Evolutionary conservation across 345 rosid species (phyloP).

Genomic region (Cardamine chenopodiifolia): DNA sequence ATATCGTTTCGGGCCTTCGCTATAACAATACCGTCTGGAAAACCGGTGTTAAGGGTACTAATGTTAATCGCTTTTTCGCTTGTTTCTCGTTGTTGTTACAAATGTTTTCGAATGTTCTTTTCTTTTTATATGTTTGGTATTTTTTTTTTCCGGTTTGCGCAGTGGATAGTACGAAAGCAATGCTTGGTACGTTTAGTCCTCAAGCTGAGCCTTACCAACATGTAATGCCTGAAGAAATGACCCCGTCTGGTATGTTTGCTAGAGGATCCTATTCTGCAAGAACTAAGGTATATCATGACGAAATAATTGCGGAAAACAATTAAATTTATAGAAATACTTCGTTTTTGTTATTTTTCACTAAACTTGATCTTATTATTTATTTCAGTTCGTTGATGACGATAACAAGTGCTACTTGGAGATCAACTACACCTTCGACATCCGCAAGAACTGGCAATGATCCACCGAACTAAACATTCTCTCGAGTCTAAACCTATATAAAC

Average conservation of each 20-base stretch:
- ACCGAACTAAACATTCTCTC: slow-evolving; percentile 3
- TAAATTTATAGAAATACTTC: too few relatives aligned
- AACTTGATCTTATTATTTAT: not conserved
- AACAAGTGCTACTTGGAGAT: slow-evolving; percentile 84
- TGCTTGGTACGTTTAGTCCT: slow-evolving; percentile 96
- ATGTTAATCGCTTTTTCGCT: not conserved
- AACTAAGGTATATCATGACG: slow-evolving; percentile 56
- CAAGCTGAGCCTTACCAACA: slow-evolving; percentile 80
- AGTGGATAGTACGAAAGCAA: slow-evolving; percentile 87
- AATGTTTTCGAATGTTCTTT: not conserved
- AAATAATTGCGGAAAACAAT: not conserved
- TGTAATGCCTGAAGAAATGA: slow-evolving; percentile 77
- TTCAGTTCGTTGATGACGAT: slow-evolving; percentile 85
- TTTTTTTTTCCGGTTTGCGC: not conserved
- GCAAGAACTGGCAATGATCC: slow-evolving; percentile 65
- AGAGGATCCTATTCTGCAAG: slow-evolving; percentile 86
- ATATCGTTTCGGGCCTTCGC: slow-evolving; percentile 85
- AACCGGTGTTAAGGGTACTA: slow-evolving; percentile 67
- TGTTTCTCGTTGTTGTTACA: not conserved
- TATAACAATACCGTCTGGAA: slow-evolving; percentile 93
- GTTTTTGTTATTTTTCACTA: not conserved
- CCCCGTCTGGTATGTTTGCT: slow-evolving; percentile 89
- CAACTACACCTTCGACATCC: slow-evolving; percentile 89
- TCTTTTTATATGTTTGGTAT: not conserved
- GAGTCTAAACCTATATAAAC: slow-evolving; percentile 18